Evolutionary conservation across 148 eudicot genomes (phyloP).

Genomic region (Vaccinium macrocarpon): DNA sequence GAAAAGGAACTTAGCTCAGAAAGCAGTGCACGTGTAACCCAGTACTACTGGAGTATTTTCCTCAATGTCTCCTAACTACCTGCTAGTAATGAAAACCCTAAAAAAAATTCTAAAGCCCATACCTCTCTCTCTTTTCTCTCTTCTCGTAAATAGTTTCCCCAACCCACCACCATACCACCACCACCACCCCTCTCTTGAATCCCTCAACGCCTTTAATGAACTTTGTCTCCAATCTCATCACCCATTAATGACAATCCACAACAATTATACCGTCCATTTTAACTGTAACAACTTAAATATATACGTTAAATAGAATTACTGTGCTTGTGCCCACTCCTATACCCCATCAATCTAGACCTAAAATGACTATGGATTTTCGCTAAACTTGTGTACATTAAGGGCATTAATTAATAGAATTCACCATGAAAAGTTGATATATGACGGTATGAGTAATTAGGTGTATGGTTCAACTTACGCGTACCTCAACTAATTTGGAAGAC

Average conservation of each 20-base stretch:
- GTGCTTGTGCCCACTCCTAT: too few relatives aligned
- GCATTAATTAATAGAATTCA: neutral
- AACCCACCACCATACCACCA: neutral
- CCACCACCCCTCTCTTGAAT: neutral
- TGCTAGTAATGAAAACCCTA: neutral
- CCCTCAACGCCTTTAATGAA: constrained; percentile 6
- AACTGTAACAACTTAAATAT: too few relatives aligned
- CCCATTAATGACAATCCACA: neutral
- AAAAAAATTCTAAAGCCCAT: constrained; percentile 13
- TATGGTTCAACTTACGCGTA: too few relatives aligned
- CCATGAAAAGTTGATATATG: too few relatives aligned
- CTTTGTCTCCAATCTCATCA: neutral
- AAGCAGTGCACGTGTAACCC: constrained; percentile 33
- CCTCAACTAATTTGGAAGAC: too few relatives aligned
- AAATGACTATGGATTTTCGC: neutral
- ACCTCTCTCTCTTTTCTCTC: neutral
- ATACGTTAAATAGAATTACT: too few relatives aligned
- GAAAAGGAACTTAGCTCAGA: constrained; percentile 27
- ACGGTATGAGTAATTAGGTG: too few relatives aligned
- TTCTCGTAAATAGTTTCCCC: constrained; percentile 16
- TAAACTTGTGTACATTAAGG: neutral
- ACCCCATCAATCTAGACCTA: neutral
- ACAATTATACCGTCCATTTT: neutral
- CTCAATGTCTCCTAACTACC: neutral
- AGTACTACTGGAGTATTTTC: neutral